Evolutionary conservation across 352 stramenopile genomes (phyloP).

Genomic region (Phytopythium oedochilum): DNA sequence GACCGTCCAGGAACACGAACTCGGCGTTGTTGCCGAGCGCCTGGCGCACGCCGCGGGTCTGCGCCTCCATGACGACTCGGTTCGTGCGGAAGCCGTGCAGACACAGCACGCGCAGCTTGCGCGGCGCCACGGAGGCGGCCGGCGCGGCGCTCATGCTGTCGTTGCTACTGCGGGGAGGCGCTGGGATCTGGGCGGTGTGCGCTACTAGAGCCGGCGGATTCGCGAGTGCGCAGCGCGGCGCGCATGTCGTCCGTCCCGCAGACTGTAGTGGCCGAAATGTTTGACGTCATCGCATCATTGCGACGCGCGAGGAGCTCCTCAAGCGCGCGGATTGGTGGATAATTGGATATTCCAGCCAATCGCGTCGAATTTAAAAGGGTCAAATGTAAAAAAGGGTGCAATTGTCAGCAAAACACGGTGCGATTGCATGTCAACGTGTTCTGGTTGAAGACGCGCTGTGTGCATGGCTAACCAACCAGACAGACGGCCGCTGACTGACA

Average conservation of each 20-base stretch:
- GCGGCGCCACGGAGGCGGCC: slow-evolving; percentile 3
- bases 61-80: slow-evolving; percentile 60
- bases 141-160: slow-evolving; percentile 2
- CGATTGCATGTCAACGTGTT: no score
- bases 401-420: no score
- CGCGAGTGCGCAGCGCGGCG: background rate
- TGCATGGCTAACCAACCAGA: background rate
- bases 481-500: no score
- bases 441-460: background rate
- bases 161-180: background rate
- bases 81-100: slow-evolving; percentile 77
- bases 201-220: background rate
- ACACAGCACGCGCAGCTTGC: slow-evolving; percentile 60
- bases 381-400: background rate
- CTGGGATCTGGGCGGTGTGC: no score
- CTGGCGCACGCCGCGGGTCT: slow-evolving; percentile 49
- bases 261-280: background rate
- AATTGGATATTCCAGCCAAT: background rate
- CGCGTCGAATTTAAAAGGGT: background rate
- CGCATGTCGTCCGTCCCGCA: background rate
- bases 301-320: background rate
- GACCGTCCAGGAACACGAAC: slow-evolving; percentile 68
- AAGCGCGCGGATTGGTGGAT: background rate
- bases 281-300: slow-evolving; percentile 3
- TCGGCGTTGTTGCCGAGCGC: slow-evolving; percentile 55